Base-by-base conservation (phyloP, 2,329 filamentous ascomycete genomes). In the Zymoseptoria ardabiliae region DNA sequence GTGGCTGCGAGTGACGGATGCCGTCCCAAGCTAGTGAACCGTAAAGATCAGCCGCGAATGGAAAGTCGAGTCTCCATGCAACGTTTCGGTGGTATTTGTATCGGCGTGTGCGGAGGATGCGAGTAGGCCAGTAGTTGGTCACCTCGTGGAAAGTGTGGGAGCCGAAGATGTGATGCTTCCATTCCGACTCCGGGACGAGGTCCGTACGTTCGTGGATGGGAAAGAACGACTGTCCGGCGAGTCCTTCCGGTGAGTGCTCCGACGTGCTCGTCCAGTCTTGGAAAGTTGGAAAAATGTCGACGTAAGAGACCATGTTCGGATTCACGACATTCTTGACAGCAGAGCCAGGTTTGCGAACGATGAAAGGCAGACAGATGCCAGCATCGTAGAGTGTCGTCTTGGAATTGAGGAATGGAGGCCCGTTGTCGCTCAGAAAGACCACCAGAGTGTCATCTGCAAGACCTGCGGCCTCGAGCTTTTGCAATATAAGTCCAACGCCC, bases 1-100 rank as follows among this genome's bases (percentile, higher is more conserved):
- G 35, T n/a, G 51, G 51, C 22, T 53, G 51, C 9, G 66, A 63
- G 57, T 79, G 78, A 0, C 79, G 74, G 28, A 79, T 74, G 0
- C 72, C 77, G 17, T 81, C 78, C 67, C 74, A 81, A 0, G 74
- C 72, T 7, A 79, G 64, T 0, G 70, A 74, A 3, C 69, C 75
- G 58, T 80, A 81, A 0, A 81, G 68, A 45, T 63, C 61, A 7
- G 61, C 61, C 6, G 61, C 61, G 51, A 63, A 63, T 11, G 61
- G 61, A 21, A 63, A 63, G 50, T 63, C 61, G 7, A 63, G 54
- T 28, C 61, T 41, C 77, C 77, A 81, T 13, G 75, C 75, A 0
- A 81, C 69, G 54, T 81, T 81, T 17, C 79, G 75, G 62, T 81
- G 79, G 63, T 81, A 81, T 64, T 81, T 81, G 72, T 73, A 80